Conservation (phyloP, 2,329 filamentous ascomycete genomes). For the Thelonectria rubi region DNA sequence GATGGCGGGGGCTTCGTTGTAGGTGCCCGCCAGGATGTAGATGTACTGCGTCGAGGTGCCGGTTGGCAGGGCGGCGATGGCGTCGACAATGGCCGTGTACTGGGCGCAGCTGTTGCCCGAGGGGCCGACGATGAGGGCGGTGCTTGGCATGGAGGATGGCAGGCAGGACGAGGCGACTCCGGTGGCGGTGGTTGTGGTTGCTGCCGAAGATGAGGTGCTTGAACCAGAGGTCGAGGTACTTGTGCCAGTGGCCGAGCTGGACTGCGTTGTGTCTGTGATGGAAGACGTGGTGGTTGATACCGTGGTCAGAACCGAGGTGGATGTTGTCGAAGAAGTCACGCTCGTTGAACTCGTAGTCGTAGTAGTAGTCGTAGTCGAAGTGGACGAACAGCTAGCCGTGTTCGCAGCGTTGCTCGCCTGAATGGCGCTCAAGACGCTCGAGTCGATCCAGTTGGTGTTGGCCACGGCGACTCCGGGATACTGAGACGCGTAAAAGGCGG, state of each 20-base stretch:
- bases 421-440: constrained; percentile 31
- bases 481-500: constrained; percentile 23
- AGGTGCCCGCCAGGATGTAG: constrained; percentile 55
- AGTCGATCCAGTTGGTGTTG: constrained; percentile 34
- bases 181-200: constrained; percentile 4
- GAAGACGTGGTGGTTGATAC: neutral
- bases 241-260: neutral
- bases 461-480: constrained; percentile 29
- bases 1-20: constrained; percentile 52
- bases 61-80: constrained; percentile 44
- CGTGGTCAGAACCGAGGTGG: neutral
- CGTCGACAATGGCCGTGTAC: constrained; percentile 54
- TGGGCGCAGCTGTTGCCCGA: constrained; percentile 50
- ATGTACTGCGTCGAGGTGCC: constrained; percentile 51
- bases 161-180: constrained; percentile 21
- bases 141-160: constrained; percentile 35
- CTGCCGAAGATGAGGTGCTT: neutral
- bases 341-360: neutral
- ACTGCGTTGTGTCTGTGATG: neutral
- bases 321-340: neutral
- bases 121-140: constrained; percentile 52
- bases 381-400: neutral
- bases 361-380: constrained; percentile 7
- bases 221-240: neutral
- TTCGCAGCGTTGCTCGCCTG: constrained; percentile 33